phyloP scores from a whole-genome alignment of 2,329 filamentous ascomycete genomes.

The Ascochyta lentis region DNA sequence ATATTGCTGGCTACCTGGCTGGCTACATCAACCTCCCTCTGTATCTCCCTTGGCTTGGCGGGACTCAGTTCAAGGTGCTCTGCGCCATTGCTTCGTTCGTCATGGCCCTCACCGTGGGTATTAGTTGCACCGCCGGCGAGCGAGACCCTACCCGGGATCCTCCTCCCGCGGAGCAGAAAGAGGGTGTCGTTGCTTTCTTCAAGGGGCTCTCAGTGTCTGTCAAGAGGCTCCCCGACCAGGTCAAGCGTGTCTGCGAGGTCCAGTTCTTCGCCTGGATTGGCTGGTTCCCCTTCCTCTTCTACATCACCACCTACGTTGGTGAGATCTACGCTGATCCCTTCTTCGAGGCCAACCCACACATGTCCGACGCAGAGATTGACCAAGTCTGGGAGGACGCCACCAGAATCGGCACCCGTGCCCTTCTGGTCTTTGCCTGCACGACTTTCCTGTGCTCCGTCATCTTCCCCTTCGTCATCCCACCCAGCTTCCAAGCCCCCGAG shows the following conservation, averaged over 20 bases:
- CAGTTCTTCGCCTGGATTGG: slow-evolving; percentile 84
- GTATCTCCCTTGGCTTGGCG: slow-evolving; percentile 78
- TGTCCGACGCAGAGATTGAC: slow-evolving; percentile 78
- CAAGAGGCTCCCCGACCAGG: slow-evolving; percentile 79
- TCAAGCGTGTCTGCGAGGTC: slow-evolving; percentile 74
- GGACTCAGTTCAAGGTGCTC: slow-evolving; percentile 91
- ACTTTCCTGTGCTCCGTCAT: slow-evolving; percentile 83
- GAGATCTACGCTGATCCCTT: slow-evolving; percentile 90
- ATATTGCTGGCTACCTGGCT: slow-evolving; percentile 87
- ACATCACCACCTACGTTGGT: slow-evolving; percentile 91
- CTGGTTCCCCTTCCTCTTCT: slow-evolving; percentile 95
- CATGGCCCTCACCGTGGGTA: slow-evolving; percentile 70
- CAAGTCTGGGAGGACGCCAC: slow-evolving; percentile 83
- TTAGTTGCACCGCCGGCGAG: slow-evolving; percentile 74
- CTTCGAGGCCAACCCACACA: slow-evolving; percentile 77
- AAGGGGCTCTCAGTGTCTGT: slow-evolving; percentile 77
- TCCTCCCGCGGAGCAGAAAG: slow-evolving; percentile 61
- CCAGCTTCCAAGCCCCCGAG: slow-evolving; percentile 68
- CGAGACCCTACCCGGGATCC: slow-evolving; percentile 79
- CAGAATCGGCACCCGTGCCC: slow-evolving; percentile 84
- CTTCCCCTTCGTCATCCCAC: slow-evolving; percentile 83
- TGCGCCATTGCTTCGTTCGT: slow-evolving; percentile 82
- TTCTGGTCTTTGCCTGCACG: slow-evolving; percentile 86
- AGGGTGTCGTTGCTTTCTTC: slow-evolving; percentile 81
- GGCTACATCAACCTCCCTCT: slow-evolving; percentile 82